Percentiles rank a stretch among this genome's conserved stretches.
These are phyloP conservation scores for Boletus reticuloceps DNA, from an alignment of 768 basidiomycete genomes.

Conservation along the genomic window DNA sequence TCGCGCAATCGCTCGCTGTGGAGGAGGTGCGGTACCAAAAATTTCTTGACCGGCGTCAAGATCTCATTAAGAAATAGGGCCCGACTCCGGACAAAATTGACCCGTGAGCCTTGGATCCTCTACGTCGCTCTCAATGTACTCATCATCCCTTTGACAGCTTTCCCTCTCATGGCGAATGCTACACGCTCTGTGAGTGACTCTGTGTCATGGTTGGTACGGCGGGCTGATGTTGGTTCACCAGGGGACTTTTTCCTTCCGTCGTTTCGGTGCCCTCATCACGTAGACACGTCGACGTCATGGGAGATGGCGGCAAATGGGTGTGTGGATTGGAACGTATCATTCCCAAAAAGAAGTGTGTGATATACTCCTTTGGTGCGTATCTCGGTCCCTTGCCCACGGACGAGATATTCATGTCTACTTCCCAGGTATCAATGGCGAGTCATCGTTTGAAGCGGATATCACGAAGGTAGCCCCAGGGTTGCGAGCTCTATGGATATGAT, in stretches of 20 bases:
- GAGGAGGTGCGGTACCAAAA: conserved; percentile 36
- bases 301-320: conserved; percentile 51
- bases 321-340: conserved; percentile 46
- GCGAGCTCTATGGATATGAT: conserved; percentile 44
- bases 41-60: conserved; percentile 39
- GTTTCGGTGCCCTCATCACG: conserved; percentile 42
- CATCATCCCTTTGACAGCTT: too few species aligned
- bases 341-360: conserved; percentile 44
- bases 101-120: too few species aligned
- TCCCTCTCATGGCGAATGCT: too few species aligned
- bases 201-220: too few species aligned
- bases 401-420: neutral
- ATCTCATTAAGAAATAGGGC: too few species aligned
- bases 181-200: too few species aligned
- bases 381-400: neutral
- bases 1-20: conserved; percentile 11
- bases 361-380: conserved; percentile 49
- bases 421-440: conserved; percentile 47
- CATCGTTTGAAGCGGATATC: conserved; percentile 50
- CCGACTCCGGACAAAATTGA: too few species aligned
- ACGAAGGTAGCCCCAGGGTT: conserved; percentile 28
- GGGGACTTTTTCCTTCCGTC: too few species aligned
- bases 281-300: conserved; percentile 49
- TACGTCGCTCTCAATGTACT: too few species aligned
- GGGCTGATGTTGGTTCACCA: too few species aligned